Conservation (phyloP, 1,284 basidiomycete species). For the Polyporus tsugae region DNA sequence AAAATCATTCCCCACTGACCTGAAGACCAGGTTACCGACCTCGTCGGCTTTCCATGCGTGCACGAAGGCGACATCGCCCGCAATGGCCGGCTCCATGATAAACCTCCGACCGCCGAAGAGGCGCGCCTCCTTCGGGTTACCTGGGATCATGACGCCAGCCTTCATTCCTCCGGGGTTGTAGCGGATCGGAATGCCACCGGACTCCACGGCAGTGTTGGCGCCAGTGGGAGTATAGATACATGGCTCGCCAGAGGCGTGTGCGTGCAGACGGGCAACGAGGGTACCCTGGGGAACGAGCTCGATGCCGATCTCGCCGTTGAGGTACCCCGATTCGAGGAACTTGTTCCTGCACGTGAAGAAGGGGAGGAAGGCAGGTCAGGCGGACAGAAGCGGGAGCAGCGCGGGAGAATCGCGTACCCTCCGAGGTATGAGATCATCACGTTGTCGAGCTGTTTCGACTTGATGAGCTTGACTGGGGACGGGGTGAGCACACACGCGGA, state of each 20-base stretch:
- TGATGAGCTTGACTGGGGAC: conserved; percentile 74
- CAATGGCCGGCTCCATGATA: conserved; percentile 87
- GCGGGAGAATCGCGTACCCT: conserved; percentile 52
- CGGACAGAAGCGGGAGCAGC: conserved; percentile 8
- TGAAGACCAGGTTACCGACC: conserved; percentile 85
- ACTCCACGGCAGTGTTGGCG: conserved; percentile 84
- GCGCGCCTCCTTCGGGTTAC: conserved; percentile 81
- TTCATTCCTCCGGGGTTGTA: conserved; percentile 73
- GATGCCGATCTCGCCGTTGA: conserved; percentile 83
- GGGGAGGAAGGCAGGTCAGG: conserved; percentile 9
- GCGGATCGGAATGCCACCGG: conserved; percentile 76
- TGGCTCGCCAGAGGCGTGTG: conserved; percentile 93
- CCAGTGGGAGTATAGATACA: conserved; percentile 96
- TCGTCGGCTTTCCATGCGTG: conserved; percentile 97
- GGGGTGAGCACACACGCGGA: conserved; percentile 22
- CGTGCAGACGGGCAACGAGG: conserved; percentile 89
- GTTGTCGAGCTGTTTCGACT: conserved; percentile 79
- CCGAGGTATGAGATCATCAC: conserved; percentile 90
- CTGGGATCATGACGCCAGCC: conserved; percentile 70
- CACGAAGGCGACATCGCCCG: conserved; percentile 89
- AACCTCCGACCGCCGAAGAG: conserved; percentile 86
- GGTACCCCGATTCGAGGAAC: conserved; percentile 77
- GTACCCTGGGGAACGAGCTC: conserved; percentile 93
- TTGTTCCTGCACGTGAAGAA: conserved; percentile 63
- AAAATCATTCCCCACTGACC: conserved; percentile 49